Evolutionary conservation across 495 filamentous ascomycete genomes (phyloP), one percentile per base, ranked within the genome.

Genomic region (Talaromyces wortmannii): DNA sequence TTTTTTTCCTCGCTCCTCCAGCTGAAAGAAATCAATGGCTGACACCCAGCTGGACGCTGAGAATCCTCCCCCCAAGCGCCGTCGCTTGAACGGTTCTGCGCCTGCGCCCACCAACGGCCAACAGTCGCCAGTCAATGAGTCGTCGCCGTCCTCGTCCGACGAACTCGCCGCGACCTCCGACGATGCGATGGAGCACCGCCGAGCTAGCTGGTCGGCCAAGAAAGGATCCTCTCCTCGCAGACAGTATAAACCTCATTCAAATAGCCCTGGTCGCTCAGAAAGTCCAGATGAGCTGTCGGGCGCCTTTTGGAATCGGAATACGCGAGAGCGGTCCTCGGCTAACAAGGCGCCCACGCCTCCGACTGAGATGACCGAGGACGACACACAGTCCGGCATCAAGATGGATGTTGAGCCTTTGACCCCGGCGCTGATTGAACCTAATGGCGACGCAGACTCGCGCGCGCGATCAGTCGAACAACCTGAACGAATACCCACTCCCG

Each of bases 61-160:
- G 46, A 60, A 61, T 53, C 73, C 75, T 12, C 77, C 78, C 6
- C 67, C 78, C 15, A 84, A 83, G 61, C 75, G 81, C 33, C 80
- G 83, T 47, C 78, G 80, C 57, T 68, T 84, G 17, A 68, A 77
- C 44, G 73, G 72, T 58, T 72, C 64, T 59, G 53, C 63, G 13
- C 60, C 61, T 53, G 61, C 62, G 44, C 67, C 73, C 0, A 74
- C 74, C 42, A 59, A 62, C 17, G 73, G 75, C 52, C 43, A 13
- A 33, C 32, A 53, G 17, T 46, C 40, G 43, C 49, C 49, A 8
- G 42, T 13, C 52, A 11, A 45, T 31, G 42, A 45, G 10, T 11
- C 12, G n/a, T 53, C 52, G 40, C 23, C 23, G 4, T 76, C 77
- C 46, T 82, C 80, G 17, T 76, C 78, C 31, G 79, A 83, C 56